Evolutionary conservation across 768 basidiomycete species (phyloP), one percentile per base, ranked within the genome.

Genomic region (Tylopilus sp.): DNA sequence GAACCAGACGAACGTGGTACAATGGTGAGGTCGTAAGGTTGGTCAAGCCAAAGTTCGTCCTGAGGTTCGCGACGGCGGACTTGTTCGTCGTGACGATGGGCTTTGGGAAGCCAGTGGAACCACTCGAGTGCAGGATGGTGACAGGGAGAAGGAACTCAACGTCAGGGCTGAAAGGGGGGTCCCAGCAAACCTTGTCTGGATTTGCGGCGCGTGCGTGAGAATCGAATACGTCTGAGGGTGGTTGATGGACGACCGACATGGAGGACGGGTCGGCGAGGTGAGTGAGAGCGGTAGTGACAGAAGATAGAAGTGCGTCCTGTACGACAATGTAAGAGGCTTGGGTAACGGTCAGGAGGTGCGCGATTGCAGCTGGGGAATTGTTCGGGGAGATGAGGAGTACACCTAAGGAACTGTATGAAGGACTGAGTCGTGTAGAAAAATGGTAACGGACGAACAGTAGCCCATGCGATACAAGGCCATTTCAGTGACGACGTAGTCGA

Each of bases 21-120:
- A 76, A 50, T 55, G 73, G 48, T 72, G 67, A 41, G 4, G 66
- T 67, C 6, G 63, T 54, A 22, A 67, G 56, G 29, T 49, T 55
- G 10, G 44, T 48, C 17, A 67, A 50, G 25, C 54, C 57, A 48
- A 66, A 46, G 48, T 76, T 68, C 61, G 70, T 59, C 46, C 70
- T 59, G 51, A 69, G 60, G 56, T 77, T 72, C 31, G 65, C 65
- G 36, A 75, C 45, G 19, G 72, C 62, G 6, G 63, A 66, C 45
- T 69, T 67, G 56, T 77, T 75, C 1, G 71, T 73, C 51, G 67
- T 56, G 37, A 61, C 59, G 26, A 76, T 77, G 24, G 72, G 74
- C 62, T 73, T 81, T 2, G 80, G 80, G 45, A 71, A 76, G 1
- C 80, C 81, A 13, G 81, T 81, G 4, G 66, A 68, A 22, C 65